Evolutionary conservation across 208 protist genomes (phyloP).

Genomic region (Crithidia brevicula): DNA sequence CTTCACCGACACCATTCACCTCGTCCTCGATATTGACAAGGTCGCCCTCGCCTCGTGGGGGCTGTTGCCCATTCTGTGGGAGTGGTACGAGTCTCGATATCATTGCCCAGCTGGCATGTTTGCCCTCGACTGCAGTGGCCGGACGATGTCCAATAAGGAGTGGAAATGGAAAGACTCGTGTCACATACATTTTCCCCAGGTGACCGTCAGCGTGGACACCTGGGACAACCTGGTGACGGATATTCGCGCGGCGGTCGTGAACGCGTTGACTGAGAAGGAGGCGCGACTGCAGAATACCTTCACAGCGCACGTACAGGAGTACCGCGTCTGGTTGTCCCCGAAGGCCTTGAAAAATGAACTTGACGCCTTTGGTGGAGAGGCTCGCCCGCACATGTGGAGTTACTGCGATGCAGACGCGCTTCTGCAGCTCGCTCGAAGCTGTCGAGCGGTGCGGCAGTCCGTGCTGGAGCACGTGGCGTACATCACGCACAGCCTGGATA

Average conservation of each 20-base stretch:
- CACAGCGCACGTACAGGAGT: constrained; percentile 4
- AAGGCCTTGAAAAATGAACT: neutral
- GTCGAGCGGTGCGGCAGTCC: constrained; percentile 13
- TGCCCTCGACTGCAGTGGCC: constrained; percentile 55
- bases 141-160: constrained; percentile 36
- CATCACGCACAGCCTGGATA: constrained; percentile 4
- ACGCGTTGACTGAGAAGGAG: constrained; percentile 16
- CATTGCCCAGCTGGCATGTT: constrained; percentile 34
- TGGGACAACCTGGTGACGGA: constrained; percentile 31
- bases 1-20: constrained; percentile 50
- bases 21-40: constrained; percentile 68
- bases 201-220: constrained; percentile 33
- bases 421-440: constrained; percentile 15
- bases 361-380: constrained; percentile 10
- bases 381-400: constrained; percentile 32
- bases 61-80: constrained; percentile 42
- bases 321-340: constrained; percentile 17
- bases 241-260: constrained; percentile 33
- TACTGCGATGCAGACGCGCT: constrained; percentile 26
- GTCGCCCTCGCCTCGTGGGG: constrained; percentile 36
- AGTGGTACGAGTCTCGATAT: constrained; percentile 45
- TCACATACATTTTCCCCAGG: constrained; percentile 75
- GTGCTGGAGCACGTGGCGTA: constrained; percentile 39
- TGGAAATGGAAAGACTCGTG: constrained; percentile 59
- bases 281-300: constrained; percentile 21